Base-by-base conservation (phyloP, 2,329 filamentous ascomycete species). In the Trichoderma oligosporum region DNA sequence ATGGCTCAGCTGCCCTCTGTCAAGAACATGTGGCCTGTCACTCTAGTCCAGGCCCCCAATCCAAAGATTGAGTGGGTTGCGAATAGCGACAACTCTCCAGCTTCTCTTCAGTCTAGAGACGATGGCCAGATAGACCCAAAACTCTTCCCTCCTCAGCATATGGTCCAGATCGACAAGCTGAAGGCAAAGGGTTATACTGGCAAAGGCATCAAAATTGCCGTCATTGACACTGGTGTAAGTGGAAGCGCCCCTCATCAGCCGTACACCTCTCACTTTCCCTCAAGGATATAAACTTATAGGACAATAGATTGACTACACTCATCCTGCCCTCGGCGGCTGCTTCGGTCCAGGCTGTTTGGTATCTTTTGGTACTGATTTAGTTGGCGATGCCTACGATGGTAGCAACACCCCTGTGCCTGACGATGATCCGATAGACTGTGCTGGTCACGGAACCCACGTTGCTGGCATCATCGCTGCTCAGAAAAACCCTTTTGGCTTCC, bases 111-210 rank as follows among this genome's bases (percentile, higher is more conserved):
- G 24, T 41, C 41, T 3, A 36, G 57, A 35, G 51, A 44, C 18
- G 39, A 38, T n/a, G 29, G 35, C 18, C 38, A 44, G 20, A 29
- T 38, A 6, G 53, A 56, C 7, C 18, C 44, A 4, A 39, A 33
- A 33, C 42, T 33, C 27, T 56, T 56, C 4, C 48, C 57, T 20
- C 74, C 79, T 1, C 81, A 83, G 49, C 63, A 78, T 57, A 81
- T 82, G 78, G 82, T 79, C 2, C 80, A 82, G 67, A 76, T 83
- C 18, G 76, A 81, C 65, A 77, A 78, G 72, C 69, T 83, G 29
- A 73, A 72, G 24, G 76, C 74, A n/a, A 68, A 77, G 57, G 79
- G 79, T 0, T 61, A 76, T 56, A 77, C 73, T 0, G 81, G 81
- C 36, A 75, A 76, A 61, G 81, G 79, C 22, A 70, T 83, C 67